Conservation (phyloP, 352 stramenopile species). For the Pythium utonaiense region DNA sequence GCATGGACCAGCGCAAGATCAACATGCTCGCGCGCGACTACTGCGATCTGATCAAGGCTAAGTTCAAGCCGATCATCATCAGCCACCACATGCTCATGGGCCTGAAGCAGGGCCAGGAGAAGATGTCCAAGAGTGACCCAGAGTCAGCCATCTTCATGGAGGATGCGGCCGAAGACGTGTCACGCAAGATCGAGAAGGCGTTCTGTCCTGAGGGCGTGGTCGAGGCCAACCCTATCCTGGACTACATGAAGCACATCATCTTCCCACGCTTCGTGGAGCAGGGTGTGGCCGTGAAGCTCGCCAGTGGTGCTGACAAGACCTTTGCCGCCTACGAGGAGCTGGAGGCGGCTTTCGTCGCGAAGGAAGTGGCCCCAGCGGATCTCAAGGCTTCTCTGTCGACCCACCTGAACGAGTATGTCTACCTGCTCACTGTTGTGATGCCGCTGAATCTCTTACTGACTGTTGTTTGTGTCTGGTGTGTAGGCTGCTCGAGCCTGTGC, state of each 20-base stretch:
- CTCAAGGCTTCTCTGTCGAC: slow-evolving; percentile 91
- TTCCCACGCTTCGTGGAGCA: slow-evolving; percentile 71
- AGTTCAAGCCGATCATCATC: slow-evolving; percentile 95
- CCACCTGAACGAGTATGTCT: slow-evolving; percentile 91
- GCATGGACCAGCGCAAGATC: slow-evolving; percentile 99
- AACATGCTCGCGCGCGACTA: slow-evolving; percentile 99
- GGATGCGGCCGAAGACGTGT: slow-evolving; percentile 91
- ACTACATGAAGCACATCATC: slow-evolving; percentile 98
- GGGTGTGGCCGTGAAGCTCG: slow-evolving; percentile 52
- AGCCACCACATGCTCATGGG: slow-evolving; percentile 99
- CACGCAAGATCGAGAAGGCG: slow-evolving; percentile 98
- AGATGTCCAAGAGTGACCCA: slow-evolving; percentile 99
- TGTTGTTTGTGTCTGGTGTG: slow-evolving; percentile 2
- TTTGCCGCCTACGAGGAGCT: slow-evolving; percentile 91
- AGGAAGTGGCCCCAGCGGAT: slow-evolving; percentile 90
- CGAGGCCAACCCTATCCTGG: slow-evolving; percentile 94
- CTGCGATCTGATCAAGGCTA: slow-evolving; percentile 94
- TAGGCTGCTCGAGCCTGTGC: slow-evolving; percentile 94
- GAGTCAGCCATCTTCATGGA: slow-evolving; percentile 99
- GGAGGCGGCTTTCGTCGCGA: slow-evolving; percentile 88
- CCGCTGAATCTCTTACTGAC: not conserved
- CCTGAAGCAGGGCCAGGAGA: slow-evolving; percentile 98
- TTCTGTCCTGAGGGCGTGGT: slow-evolving; percentile 93
- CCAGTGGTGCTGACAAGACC: slow-evolving; percentile 49
- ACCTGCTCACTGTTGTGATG: not conserved